Conservation (phyloP, 2,329 filamentous ascomycete genomes). For the Chrysosporium keratinophilum region DNA sequence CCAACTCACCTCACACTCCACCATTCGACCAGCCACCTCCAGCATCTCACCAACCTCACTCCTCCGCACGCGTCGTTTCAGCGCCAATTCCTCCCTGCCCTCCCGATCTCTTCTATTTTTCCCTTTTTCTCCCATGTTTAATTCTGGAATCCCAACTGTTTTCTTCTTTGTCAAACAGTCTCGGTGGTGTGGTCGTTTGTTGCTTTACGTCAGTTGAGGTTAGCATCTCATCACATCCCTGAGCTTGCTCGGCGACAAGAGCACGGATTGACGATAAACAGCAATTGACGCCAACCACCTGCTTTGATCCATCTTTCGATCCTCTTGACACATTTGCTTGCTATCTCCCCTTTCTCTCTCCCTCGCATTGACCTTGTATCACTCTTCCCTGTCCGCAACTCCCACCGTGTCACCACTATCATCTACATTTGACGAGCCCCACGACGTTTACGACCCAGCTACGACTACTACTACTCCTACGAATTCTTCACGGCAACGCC, state of each 20-base stretch:
- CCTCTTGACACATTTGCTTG: neutral
- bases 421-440: slow-evolving; percentile 42
- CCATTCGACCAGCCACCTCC: slow-evolving; percentile 15
- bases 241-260: neutral
- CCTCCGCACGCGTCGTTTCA: neutral
- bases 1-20: neutral
- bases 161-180: neutral
- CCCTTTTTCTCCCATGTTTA: neutral
- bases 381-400: neutral
- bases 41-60: neutral
- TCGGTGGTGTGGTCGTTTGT: neutral
- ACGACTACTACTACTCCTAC: slow-evolving; percentile 36
- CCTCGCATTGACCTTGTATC: slow-evolving; percentile 18
- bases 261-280: neutral
- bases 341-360: neutral
- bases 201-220: slow-evolving; percentile 7
- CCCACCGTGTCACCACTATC: slow-evolving; percentile 35
- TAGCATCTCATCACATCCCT: neutral
- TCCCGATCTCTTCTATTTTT: neutral
- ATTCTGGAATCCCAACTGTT: neutral
- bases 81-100: neutral
- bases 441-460: slow-evolving; percentile 44
- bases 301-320: neutral
- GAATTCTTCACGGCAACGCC: slow-evolving; percentile 34
- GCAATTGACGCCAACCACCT: neutral